These are phyloP conservation scores for Tilletia caries DNA, from an alignment of 1,284 basidiomycete genomes.

Conservation along the genomic window DNA sequence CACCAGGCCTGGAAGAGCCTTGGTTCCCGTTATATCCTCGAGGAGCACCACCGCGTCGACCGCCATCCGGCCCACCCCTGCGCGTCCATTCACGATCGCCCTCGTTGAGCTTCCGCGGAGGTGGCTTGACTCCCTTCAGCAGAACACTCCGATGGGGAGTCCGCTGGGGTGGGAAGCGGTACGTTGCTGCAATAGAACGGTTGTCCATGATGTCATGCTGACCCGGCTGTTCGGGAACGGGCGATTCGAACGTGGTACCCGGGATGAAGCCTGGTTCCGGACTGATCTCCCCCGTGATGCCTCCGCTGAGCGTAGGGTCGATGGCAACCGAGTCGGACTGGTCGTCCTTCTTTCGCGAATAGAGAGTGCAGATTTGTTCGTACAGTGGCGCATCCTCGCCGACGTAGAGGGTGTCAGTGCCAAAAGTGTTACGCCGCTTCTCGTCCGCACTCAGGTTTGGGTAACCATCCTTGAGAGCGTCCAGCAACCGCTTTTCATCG, in stretches of 20 bases:
- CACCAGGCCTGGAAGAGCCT: conserved; percentile 14
- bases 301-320: conserved; percentile 68
- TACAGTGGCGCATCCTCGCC: conserved; percentile 78
- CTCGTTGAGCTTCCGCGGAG: conserved; percentile 65
- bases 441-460: conserved; percentile 75
- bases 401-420: conserved; percentile 80
- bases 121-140: conserved; percentile 69
- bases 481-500: conserved; percentile 68
- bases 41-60: conserved; percentile 54
- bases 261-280: conserved; percentile 86
- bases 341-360: conserved; percentile 61
- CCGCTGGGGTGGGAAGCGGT: conserved; percentile 82
- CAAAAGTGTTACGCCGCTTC: conserved; percentile 76
- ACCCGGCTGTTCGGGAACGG: conserved; percentile 57
- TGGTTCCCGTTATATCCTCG: conserved; percentile 27
- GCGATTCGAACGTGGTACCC: conserved; percentile 80
- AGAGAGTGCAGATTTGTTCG: conserved; percentile 76
- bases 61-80: conserved; percentile 55
- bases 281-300: conserved; percentile 74
- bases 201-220: conserved; percentile 77
- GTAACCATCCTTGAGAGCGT: conserved; percentile 76
- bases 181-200: conserved; percentile 77
- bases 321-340: conserved; percentile 57
- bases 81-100: conserved; percentile 70
- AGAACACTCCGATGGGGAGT: conserved; percentile 80